Conservation (phyloP, 257 asterid genomes). For the Salvia miltiorrhiza region DNA sequence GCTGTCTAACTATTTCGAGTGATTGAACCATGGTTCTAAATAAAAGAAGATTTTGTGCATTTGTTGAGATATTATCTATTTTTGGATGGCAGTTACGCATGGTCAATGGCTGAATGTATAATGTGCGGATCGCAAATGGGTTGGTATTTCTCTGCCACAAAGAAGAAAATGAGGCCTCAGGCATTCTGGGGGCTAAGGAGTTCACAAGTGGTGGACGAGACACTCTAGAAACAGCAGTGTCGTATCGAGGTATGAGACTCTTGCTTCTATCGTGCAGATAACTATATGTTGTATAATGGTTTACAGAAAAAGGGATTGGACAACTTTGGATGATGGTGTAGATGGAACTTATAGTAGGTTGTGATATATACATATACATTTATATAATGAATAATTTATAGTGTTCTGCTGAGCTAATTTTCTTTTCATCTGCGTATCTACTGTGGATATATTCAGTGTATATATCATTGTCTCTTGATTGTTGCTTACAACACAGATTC, state of each 20-base stretch:
- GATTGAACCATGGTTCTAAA: not conserved
- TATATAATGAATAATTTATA: not conserved
- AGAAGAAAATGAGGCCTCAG: constrained; percentile 58
- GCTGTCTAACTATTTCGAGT: not conserved
- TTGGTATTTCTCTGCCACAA: constrained; percentile 79
- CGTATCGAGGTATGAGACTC: not conserved
- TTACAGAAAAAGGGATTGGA: not conserved
- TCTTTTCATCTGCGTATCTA: not conserved
- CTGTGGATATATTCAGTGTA: not conserved
- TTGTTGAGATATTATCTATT: not conserved
- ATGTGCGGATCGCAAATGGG: constrained; percentile 81
- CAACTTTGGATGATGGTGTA: not conserved
- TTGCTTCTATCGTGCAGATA: not conserved
- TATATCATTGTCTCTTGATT: not conserved
- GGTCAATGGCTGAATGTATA: constrained; percentile 84
- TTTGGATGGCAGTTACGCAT: constrained; percentile 65
- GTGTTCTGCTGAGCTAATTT: not conserved
- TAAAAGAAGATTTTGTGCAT: constrained; percentile 10
- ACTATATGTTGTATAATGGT: not conserved
- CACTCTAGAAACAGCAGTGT: constrained; percentile 26
- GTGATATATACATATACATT: not conserved
- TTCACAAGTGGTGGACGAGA: constrained; percentile 72
- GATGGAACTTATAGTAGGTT: not conserved
- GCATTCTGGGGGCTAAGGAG: constrained; percentile 94
- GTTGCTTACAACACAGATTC: too few species aligned